Conservation (phyloP, 768 basidiomycete species). For the Pisolithus sp. region DNA sequence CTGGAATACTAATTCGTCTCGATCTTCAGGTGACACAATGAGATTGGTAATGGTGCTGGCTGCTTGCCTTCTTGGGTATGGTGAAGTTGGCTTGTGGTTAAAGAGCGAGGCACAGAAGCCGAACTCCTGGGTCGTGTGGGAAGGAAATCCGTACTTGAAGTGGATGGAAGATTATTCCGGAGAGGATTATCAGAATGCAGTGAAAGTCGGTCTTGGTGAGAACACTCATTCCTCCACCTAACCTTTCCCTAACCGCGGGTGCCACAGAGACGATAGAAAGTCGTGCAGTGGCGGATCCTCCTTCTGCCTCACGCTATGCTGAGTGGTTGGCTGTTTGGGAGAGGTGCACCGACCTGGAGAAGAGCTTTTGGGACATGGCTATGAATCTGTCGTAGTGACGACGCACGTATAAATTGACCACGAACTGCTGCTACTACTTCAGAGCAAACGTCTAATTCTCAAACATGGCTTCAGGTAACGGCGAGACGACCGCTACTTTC, state of each 20-base stretch:
- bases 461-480: no score
- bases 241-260: neutral
- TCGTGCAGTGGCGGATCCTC: constrained; percentile 53
- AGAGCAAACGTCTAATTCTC: no score
- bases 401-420: no score
- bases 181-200: constrained; percentile 62
- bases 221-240: neutral
- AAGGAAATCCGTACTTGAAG: constrained; percentile 65
- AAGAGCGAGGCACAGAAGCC: constrained; percentile 43
- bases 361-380: constrained; percentile 82
- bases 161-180: constrained; percentile 84
- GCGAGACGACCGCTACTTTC: no score
- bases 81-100: constrained; percentile 85
- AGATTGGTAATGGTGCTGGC: constrained; percentile 76
- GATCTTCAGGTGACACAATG: constrained; percentile 52
- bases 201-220: constrained; percentile 68
- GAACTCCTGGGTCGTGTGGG: constrained; percentile 47
- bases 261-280: constrained; percentile 66
- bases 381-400: constrained; percentile 18
- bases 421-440: no score
- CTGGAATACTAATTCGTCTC: neutral
- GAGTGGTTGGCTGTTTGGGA: constrained; percentile 73
- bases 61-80: constrained; percentile 86
- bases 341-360: constrained; percentile 71
- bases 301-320: constrained; percentile 49